Percentiles rank a stretch among this genome's conserved stretches.
These are phyloP conservation scores for Acacia confusa DNA, from an alignment of 306 rosid genomes.

Conservation along the genomic window DNA sequence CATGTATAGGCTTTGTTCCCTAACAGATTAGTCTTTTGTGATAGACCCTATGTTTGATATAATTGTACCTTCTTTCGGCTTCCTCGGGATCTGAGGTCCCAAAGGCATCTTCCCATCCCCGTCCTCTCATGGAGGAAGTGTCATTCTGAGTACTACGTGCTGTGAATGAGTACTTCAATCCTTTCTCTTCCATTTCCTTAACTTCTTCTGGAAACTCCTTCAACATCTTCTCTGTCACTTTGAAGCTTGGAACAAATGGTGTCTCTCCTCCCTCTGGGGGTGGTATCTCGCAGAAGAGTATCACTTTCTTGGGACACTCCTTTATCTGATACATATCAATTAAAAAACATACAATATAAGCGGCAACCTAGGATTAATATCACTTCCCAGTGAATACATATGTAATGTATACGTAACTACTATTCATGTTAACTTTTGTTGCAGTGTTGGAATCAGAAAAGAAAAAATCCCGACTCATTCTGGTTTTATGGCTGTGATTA, in stretches of 20 bases:
- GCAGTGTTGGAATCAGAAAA: too few species aligned
- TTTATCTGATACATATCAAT: slow-evolving; percentile 42
- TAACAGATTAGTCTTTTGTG: too few species aligned
- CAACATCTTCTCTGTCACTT: slow-evolving; percentile 63
- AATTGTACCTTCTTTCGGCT: slow-evolving; percentile 64
- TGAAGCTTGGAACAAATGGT: slow-evolving; percentile 85
- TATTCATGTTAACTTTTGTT: too few species aligned
- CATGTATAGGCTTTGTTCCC: too few species aligned
- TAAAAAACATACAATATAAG: background rate
- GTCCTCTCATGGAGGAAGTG: slow-evolving; percentile 72
- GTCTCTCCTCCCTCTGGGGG: slow-evolving; percentile 90
- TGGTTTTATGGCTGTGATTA: background rate
- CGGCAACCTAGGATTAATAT: background rate
- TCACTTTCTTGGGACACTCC: slow-evolving; percentile 63
- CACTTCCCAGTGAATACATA: background rate
- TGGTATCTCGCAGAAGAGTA: slow-evolving; percentile 78
- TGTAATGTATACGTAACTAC: too few species aligned
- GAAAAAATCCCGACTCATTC: background rate
- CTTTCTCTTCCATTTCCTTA: slow-evolving; percentile 59
- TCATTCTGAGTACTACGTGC: slow-evolving; percentile 56
- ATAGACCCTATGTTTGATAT: background rate
- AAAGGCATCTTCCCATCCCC: slow-evolving; percentile 87
- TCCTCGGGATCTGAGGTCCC: slow-evolving; percentile 57
- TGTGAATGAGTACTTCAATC: slow-evolving; percentile 67
- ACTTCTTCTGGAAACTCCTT: slow-evolving; percentile 77